Conservation (phyloP, 495 filamentous ascomycete species). For the Aspergillus nanangensis region DNA sequence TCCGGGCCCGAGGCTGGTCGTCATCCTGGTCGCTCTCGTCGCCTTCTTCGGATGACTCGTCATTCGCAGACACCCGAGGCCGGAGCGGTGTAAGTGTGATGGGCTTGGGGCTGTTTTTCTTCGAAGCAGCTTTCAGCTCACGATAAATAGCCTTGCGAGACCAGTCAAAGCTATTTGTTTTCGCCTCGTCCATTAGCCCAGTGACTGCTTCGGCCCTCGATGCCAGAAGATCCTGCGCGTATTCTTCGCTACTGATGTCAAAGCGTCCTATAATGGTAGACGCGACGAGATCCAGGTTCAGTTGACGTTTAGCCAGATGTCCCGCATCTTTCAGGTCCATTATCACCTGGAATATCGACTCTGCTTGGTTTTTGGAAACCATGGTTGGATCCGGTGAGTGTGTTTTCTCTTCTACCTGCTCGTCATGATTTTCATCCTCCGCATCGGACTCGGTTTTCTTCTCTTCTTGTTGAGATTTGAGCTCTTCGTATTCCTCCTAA, state of each 20-base stretch:
- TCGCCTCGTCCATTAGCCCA: slow-evolving; percentile 35
- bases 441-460: slow-evolving; percentile 20
- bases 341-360: slow-evolving; percentile 34
- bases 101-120: slow-evolving; percentile 19
- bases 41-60: slow-evolving; percentile 39
- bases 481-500: slow-evolving; percentile 39
- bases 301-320: slow-evolving; percentile 40
- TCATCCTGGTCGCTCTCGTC: slow-evolving; percentile 12
- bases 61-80: slow-evolving; percentile 17
- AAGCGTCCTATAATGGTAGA: slow-evolving; percentile 23
- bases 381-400: slow-evolving; percentile 24
- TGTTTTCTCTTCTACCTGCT: slow-evolving; percentile 16
- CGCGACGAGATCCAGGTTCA: slow-evolving; percentile 36
- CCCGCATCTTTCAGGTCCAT: slow-evolving; percentile 35
- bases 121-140: slow-evolving; percentile 31
- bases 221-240: slow-evolving; percentile 33
- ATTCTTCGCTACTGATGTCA: slow-evolving; percentile 27
- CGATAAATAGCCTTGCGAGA: slow-evolving; percentile 42
- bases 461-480: slow-evolving; percentile 27
- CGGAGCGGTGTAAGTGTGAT: slow-evolving; percentile 32
- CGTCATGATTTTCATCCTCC: slow-evolving; percentile 15
- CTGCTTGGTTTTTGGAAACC: slow-evolving; percentile 30
- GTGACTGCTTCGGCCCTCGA: slow-evolving; percentile 28
- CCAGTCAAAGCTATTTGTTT: slow-evolving; percentile 34
- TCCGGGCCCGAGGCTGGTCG: slow-evolving; percentile 17